Evolutionary conservation across 306 rosid genomes (phyloP), one percentile per base, ranked within the genome.

Genomic region (Hippophae gyantsensis): DNA sequence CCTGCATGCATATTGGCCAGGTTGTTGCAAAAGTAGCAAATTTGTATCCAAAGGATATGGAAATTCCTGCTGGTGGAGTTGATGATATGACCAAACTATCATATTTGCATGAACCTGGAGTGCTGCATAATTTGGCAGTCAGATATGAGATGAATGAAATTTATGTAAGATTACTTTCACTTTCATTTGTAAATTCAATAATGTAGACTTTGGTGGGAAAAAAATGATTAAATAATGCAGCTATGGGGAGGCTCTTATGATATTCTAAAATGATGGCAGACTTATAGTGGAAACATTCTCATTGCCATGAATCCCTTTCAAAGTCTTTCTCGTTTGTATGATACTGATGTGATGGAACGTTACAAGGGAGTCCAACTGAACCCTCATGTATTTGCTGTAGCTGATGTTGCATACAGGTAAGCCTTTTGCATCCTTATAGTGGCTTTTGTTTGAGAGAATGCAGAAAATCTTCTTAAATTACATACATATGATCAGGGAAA

Each of bases 291-390:
- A 69, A 87, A 87, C 78, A 87, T 90, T 83, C 96, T 87, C 72
- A 90, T 90, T 62, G 92, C 98, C 38, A 79, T 90, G 75, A 90
- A 90, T 79, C 98, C 98, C 51, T 90, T 87, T 71, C 92, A 80
- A 78, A 79, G 64, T 65, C 85, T 87, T 53, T 52, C 84, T 62
- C 72, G 83, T 61, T 69, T 87, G 48, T 87, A 85, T 71, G 87
- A 85, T 66, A 66, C 70, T 62, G n/a, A 14, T 71, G 69, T 59
- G 61, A 90, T 87, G 98, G 74, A 83, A 74, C 63, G 58, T 50
- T 90, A 90, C 82, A 87, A 76, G 60, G 92, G 95, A 55, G 77
- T 75, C 43, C 59, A 68, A 57, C 81, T 87, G 56, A 67, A 78
- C 73, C 98, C 96, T 57, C 98, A 90, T 74, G 92, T 87, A 57